Evolutionary conservation across 768 basidiomycete genomes (phyloP).

Genomic region (Mycena epipterygia): DNA sequence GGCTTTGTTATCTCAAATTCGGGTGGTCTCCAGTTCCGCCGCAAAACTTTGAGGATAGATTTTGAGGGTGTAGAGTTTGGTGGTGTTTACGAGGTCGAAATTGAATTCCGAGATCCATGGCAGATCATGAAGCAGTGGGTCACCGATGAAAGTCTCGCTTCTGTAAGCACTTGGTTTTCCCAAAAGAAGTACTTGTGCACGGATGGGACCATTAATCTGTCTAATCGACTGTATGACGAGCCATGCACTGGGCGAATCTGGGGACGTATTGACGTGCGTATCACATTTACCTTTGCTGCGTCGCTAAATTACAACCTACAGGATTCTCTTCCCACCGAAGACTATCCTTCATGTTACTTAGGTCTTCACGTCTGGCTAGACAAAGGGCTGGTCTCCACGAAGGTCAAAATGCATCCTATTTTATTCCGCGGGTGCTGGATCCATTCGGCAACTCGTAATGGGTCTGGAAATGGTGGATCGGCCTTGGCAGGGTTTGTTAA

Average conservation of each 20-base stretch:
- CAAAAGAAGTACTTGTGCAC: conserved; percentile 30
- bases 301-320: not conserved
- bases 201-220: conserved; percentile 10
- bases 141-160: conserved; percentile 25
- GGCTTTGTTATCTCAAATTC: not conserved
- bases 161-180: conserved; percentile 28
- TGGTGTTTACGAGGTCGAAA: conserved; percentile 23
- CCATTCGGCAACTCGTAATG: conserved; percentile 38
- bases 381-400: conserved; percentile 36
- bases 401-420: conserved; percentile 38
- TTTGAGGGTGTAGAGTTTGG: conserved; percentile 21
- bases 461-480: conserved; percentile 39
- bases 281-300: not conserved
- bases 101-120: conserved; percentile 38
- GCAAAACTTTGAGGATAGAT: not conserved
- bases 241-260: conserved; percentile 31
- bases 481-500: conserved; percentile 35
- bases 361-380: conserved; percentile 39
- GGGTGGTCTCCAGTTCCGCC: conserved; percentile 23
- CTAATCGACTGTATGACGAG: conserved; percentile 32
- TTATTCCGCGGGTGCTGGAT: conserved; percentile 35
- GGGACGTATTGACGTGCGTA: conserved; percentile 27
- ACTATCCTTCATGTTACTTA: conserved; percentile 31
- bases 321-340: conserved; percentile 12
- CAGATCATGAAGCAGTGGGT: conserved; percentile 30